Evolutionary conservation across 2,329 filamentous ascomycete species (phyloP), one percentile per base, ranked within the genome.

Genomic region (Tolypocladium pustulatum): DNA sequence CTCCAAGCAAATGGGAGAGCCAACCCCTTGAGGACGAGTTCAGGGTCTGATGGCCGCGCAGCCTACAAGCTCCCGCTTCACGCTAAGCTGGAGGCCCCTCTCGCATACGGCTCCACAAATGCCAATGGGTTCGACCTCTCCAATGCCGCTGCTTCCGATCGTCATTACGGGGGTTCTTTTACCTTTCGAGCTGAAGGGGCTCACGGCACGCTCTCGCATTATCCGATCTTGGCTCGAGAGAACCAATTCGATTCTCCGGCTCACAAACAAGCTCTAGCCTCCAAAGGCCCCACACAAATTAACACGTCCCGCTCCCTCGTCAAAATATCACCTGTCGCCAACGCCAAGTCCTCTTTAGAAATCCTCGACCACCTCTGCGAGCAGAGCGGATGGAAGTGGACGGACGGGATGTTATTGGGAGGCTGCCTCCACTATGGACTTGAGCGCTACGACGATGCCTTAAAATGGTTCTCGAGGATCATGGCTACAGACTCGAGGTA

Each of bases 401-500:
- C 91, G 57, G 93, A 97, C 68, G 94, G 94, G 2, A 92, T 97
- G 78, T 78, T 97, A 43, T 78, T 97, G 8, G 91, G 89, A 43
- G 94, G 94, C 2, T 97, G 94, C 73, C 78, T 99, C 59, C 88
- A 93, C 55, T 97, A 97, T 74, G 92, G 90, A 9, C 75, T 97
- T 17, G 90, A 91, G 61, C 86, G 90, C 68, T 96, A 94, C 68
- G 82, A 89, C 61, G 87, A 90, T 62, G 87, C 89, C 20, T 72
- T 89, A 54, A 81, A 85, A 61, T 91, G 87, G 86, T 93, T 91
- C 70, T 83, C 80, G 60, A 84, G 86, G 62, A 82, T 87, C 60
- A 74, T 81, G 49, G 72, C 73, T 51, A 65, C 86, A 56, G 80
- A 87, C 66, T 71, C 78, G 54, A 80, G 76, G 83, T 85, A 73